Base-by-base conservation (phyloP, 768 basidiomycete genomes). In the Leccinum ochraceum region DNA sequence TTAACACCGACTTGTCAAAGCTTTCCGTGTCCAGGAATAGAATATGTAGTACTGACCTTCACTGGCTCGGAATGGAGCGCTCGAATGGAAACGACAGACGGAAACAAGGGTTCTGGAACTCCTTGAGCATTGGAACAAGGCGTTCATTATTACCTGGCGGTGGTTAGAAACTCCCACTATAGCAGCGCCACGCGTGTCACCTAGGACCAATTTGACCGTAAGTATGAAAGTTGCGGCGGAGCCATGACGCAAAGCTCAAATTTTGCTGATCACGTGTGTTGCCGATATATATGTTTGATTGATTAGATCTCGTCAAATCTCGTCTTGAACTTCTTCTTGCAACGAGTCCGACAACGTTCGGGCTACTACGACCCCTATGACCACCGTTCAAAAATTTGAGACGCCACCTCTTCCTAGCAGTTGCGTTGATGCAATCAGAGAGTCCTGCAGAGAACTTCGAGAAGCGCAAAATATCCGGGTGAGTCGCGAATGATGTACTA, bases 351-450 rank as follows among this genome's bases (percentile, higher is more conserved):
- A 46, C 30, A 39, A 30, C 62, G 6, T 30, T 24, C 34, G 7
- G 14, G 11, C 36, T 17, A 48, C 42, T 53, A 24, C 32, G 11
- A 39, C 49, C 24, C 46, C 6, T 34, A 72, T 71, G 68, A n/a
- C 59, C 22, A 26, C 53, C 24, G 58, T 42, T n/a, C 8, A 39
- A 51, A 53, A 16, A 28, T 24, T 42, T n/a, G 8, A 42, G 60
- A 66, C 28, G 73, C 84, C 56, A 83, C 86, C 60, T 72, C 80
- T 50, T 75, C 81, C 55, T 78, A 82, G 22, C 63, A 70, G 32
- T 37, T 88, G 79, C 67, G 63, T 88, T 17, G 65, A 78, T 39
- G 78, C 82, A 14, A 81, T 91, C 39, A 81, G 82, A 53, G 69
- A 79, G 53, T 85, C 88, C 4, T 81, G 84, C 20, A 74, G 73